phyloP scores from a whole-genome alignment of 306 rosid genomes.

The apple (Malus domestica) region DNA sequence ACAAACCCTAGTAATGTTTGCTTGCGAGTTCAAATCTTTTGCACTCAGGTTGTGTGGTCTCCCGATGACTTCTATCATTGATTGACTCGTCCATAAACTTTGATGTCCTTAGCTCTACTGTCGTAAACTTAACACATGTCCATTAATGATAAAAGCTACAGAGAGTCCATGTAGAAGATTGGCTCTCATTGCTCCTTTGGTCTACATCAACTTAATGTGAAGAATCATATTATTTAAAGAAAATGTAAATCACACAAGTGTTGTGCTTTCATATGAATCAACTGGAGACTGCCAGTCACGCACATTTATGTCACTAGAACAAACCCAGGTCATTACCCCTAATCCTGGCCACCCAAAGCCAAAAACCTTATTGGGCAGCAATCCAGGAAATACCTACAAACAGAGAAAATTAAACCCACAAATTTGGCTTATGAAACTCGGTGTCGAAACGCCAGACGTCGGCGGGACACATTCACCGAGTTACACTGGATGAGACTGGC shows the following conservation, averaged over 20 bases:
- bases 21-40: too few relatives aligned
- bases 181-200: too few relatives aligned
- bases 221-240: too few relatives aligned
- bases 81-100: too few relatives aligned
- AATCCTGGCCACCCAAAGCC: slow-evolving; percentile 37
- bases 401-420: background rate
- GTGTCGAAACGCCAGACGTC: background rate
- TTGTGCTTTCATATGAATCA: background rate
- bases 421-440: slow-evolving; percentile 18
- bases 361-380: slow-evolving; percentile 42
- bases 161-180: too few relatives aligned
- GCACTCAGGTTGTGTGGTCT: too few relatives aligned
- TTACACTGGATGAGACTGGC: slow-evolving; percentile 40
- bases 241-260: background rate
- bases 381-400: background rate
- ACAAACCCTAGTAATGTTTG: too few relatives aligned
- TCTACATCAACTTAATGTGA: too few relatives aligned
- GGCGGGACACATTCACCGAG: background rate
- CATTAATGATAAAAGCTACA: too few relatives aligned
- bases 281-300: background rate
- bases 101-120: too few relatives aligned
- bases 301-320: background rate
- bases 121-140: too few relatives aligned
- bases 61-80: too few relatives aligned
- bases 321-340: slow-evolving; percentile 2